Evolutionary conservation across 192 early-diverging fungal genomes (phyloP), one percentile per base, ranked within the genome.

Genomic region (Podila minutissima): DNA sequence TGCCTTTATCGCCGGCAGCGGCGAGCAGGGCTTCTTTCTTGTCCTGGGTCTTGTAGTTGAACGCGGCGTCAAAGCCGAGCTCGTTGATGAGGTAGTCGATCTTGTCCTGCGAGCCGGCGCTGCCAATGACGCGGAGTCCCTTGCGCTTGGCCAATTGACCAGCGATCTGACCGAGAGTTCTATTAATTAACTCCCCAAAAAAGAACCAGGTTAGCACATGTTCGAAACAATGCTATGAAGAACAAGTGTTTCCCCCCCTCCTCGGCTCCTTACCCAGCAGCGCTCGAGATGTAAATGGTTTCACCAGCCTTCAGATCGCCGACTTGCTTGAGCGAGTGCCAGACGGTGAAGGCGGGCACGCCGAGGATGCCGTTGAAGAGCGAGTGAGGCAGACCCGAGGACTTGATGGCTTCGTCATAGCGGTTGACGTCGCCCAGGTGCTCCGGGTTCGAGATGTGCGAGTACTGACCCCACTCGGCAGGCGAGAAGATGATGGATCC

Each of bases 61-160:
- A 94, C 15, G 88, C 97, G 5, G 85, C 93, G 82, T 98, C 95
- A 50, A 93, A 93, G 9, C 92, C 92, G 55, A 92, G 70, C 46
- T 87, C 86, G 10, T 87, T 82, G 64, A 87, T 86, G n/a, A 96
- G 86, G 71, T 87, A 90, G 20, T 77, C 86, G 24, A 93, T 91
- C 78, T 98, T 98, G 2, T 95, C 94, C 72, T 97, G 94, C 4
- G 89, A 87, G 9, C 95, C 94, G 13, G 94, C 94, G 29, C 89
- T 89, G 33, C 95, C 97, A 50, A 98, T 88, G 5, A 98, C 96
- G 24, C 78, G 85, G 62, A 93, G 87, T 4, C 96, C 97, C 46
- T 86, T 83, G 15, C 85, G 84, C 73, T 95, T 94, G 59, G 90
- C 94, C 28, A 97, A 83, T 71, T 96, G 94, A 59, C 94, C 93